These are phyloP conservation scores for Coniochaeta sp. DNA, from an alignment of 2,329 filamentous ascomycete species.

Conservation along the genomic window DNA sequence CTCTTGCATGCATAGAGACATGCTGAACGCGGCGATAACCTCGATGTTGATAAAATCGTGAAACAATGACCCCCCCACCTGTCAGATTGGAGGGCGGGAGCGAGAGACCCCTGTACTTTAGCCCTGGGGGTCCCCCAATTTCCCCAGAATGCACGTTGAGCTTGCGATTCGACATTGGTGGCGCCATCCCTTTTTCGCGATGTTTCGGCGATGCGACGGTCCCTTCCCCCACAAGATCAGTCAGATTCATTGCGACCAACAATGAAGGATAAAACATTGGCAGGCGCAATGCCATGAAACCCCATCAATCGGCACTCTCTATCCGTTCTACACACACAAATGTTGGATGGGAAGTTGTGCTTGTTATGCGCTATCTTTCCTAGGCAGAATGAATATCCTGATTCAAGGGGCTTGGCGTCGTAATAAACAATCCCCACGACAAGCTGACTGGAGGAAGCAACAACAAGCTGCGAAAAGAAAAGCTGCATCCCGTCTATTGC, in stretches of 20 bases:
- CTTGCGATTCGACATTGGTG: not conserved
- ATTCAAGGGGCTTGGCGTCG: not conserved
- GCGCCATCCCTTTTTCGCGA: not conserved
- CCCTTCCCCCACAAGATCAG: no score
- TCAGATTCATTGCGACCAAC: not conserved
- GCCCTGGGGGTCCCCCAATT: not conserved
- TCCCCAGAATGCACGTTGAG: not conserved
- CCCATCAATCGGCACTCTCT: no score
- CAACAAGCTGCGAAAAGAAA: not conserved
- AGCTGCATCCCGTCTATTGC: not conserved
- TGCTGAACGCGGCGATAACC: no score
- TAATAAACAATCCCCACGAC: no score
- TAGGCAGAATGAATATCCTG: not conserved
- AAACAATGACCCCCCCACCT: not conserved
- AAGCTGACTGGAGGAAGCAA: no score
- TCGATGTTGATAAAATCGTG: no score
- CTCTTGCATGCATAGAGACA: no score
- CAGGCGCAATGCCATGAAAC: not conserved
- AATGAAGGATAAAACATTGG: not conserved
- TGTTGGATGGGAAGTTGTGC: no score
- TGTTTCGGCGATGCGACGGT: not conserved
- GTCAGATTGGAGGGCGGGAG: not conserved
- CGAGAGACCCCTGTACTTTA: not conserved
- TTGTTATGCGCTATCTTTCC: not conserved
- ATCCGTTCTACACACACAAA: no score